Evolutionary conservation across 331 rosid species (phyloP), one percentile per base, ranked within the genome.

Genomic region (Acacia concinna): DNA sequence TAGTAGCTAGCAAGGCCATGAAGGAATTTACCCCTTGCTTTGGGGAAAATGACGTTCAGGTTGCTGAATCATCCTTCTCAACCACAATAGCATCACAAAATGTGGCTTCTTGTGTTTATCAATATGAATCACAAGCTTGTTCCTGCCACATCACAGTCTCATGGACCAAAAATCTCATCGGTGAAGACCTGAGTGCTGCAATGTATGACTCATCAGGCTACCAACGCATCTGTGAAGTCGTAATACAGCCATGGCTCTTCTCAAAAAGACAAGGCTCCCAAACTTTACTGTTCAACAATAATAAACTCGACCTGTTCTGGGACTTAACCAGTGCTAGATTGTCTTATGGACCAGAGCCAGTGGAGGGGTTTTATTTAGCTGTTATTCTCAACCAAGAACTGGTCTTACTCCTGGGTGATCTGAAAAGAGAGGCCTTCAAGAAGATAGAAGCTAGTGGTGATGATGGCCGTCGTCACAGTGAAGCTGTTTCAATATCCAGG

Each of bases 21-120:
- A 93, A 89, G 89, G 99, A 96, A 62, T 93, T 96, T 80, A 97
- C 97, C 73, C 93, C 98, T 85, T 96, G 98, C 82, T 93, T 96
- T 79, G 99, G 99, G 49, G 99, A 96, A 88, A 96, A 86, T 84
- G 98, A 98, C 38, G 91, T 96, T 46, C 95, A 93, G 86, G 87
- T 96, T 72, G 91, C 87, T 3, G 97, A 96, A 87, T 86, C 95
- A 4, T 86, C 89, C 8, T 81, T 89, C 6, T 89, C 96, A 25
- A 28, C 82, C 21, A 64, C 84, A 60, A 89, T 80, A 83, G 56
- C 82, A 63, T 86, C 92, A 38, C 93, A 89, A 75, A 93, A 89
- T 80, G 81, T 73, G 62, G 92, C 88, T 18, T 84, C 97, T 18
- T 93, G 93, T 73, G 90, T 93, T 7, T 93, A 93, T 27, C 94